Evolutionary conservation across 768 basidiomycete genomes (phyloP).

Genomic region (Suillus alpinus): DNA sequence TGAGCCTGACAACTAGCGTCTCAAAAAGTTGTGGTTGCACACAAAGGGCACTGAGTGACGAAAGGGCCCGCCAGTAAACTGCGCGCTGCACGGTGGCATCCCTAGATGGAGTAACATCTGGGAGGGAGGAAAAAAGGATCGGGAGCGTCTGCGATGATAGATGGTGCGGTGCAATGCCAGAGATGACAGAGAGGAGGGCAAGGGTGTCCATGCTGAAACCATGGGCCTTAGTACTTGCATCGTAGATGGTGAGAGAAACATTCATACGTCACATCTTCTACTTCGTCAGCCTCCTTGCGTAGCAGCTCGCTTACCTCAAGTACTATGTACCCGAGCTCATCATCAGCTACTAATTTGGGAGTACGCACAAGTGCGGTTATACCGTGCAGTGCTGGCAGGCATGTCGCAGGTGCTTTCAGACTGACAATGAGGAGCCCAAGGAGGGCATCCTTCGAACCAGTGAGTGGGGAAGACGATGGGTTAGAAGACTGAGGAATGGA

Average conservation of each 20-base stretch:
- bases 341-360: slow-evolving; percentile 55
- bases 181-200: slow-evolving; percentile 60
- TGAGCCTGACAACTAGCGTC: slow-evolving; percentile 72
- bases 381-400: slow-evolving; percentile 60
- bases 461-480: slow-evolving; percentile 38
- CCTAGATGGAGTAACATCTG: slow-evolving; percentile 58
- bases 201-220: slow-evolving; percentile 53
- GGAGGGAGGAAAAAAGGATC: slow-evolving; percentile 70
- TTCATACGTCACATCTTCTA: slow-evolving; percentile 51
- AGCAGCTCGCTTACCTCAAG: slow-evolving; percentile 73
- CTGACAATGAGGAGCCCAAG: slow-evolving; percentile 63
- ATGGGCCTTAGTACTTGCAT: neutral
- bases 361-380: slow-evolving; percentile 68
- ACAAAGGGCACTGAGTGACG: slow-evolving; percentile 71
- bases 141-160: slow-evolving; percentile 79
- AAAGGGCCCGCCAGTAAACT: slow-evolving; percentile 65
- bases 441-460: slow-evolving; percentile 72
- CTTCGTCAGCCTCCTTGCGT: slow-evolving; percentile 42
- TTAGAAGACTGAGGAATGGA: slow-evolving; percentile 9
- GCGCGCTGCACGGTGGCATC: slow-evolving; percentile 55
- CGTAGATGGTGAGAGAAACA: neutral
- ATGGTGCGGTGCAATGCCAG: slow-evolving; percentile 55
- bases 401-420: slow-evolving; percentile 47
- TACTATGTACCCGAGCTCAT: slow-evolving; percentile 79
- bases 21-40: slow-evolving; percentile 78